Evolutionary conservation across 345 rosid species (phyloP), one percentile per base, ranked within the genome.

Genomic region (Aquilaria sinensis): DNA sequence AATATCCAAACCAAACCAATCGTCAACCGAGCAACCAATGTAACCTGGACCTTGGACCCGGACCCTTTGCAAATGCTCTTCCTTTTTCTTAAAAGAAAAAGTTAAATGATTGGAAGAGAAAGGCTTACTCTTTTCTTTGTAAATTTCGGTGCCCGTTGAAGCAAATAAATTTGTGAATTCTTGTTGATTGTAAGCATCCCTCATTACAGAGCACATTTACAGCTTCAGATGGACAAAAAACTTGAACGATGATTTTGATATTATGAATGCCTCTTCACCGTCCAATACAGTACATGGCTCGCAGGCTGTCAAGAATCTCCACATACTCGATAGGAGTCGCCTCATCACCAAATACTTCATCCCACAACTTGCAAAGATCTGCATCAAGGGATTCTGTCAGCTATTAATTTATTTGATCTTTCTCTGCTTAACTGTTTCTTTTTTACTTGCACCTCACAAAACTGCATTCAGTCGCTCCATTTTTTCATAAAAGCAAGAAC

Each of bases 321-420:
- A 82, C 81, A 63, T 81, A 67, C 65, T 85, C 89, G 4, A 82
- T 66, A 37, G 83, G 82, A 14, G 87, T 84, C n/a, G 85, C 81
- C 70, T 87, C 76, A 7, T 61, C 71, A 65, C 90, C 70, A 68
- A 90, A 88, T 31, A 77, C 83, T 67, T 79, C 85, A 43, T 83
- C 75, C 97, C 98, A 90, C 62, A 83, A 53, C 82, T 77, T 83
- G 67, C 62, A 52, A 66, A 93, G 86, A 75, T 90, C 98, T 93
- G 86, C 29, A 67, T 56, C 72, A 77, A 67, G 47, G 47, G 47
- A 73, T 34, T 30, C 50, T 37, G 60, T 78, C 62, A 72, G 68
- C 6, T 1, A n/a, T 31, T 46, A 5, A 57, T 30, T 34, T 55
- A 15, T 5, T 37, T 9, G 8, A 4, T 5, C 43, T 37, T 5